Evolutionary conservation across 2,329 filamentous ascomycete genomes (phyloP).

Genomic region (Elsinoe fawcettii): DNA sequence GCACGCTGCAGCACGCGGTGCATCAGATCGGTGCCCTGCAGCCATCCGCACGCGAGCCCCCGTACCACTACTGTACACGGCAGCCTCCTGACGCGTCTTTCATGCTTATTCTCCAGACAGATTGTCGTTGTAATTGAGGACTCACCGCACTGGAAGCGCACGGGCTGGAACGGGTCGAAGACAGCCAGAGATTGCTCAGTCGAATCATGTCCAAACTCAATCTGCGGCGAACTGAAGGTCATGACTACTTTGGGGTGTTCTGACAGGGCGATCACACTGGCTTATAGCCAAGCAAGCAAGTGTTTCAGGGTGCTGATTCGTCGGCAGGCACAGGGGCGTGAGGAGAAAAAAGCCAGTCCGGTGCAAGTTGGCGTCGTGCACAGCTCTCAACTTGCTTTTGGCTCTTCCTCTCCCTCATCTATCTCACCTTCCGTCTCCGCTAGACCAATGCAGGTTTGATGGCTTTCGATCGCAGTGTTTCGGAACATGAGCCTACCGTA

Average conservation of each 20-base stretch:
- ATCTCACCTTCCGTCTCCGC: not conserved
- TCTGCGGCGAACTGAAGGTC: constrained; percentile 3
- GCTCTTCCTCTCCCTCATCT: not conserved
- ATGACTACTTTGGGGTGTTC: not conserved
- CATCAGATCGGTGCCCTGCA: not conserved
- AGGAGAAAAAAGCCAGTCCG: not conserved
- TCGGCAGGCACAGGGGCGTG: constrained; percentile 1
- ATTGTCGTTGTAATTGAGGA: not conserved
- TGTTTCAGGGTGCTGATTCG: constrained; percentile 10
- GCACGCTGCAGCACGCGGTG: not conserved
- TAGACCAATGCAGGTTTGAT: not conserved
- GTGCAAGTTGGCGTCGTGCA: not conserved
- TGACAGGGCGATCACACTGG: not conserved
- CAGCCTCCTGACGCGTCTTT: not conserved
- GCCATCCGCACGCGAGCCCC: not conserved
- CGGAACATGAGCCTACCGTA: not conserved
- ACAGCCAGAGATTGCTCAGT: not conserved
- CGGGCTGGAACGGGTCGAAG: not conserved
- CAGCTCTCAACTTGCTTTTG: constrained; percentile 7
- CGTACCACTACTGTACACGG: not conserved
- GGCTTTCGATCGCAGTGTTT: constrained; percentile 8
- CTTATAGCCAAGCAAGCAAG: constrained; percentile 1
- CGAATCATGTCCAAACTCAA: constrained; percentile 8
- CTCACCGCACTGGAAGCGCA: not conserved
- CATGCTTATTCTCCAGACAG: not conserved